Percentiles rank a stretch among this genome's conserved stretches.
Conservation (phyloP, 306 rosid genomes). For the Herpetospermum pedunculosum region DNA sequence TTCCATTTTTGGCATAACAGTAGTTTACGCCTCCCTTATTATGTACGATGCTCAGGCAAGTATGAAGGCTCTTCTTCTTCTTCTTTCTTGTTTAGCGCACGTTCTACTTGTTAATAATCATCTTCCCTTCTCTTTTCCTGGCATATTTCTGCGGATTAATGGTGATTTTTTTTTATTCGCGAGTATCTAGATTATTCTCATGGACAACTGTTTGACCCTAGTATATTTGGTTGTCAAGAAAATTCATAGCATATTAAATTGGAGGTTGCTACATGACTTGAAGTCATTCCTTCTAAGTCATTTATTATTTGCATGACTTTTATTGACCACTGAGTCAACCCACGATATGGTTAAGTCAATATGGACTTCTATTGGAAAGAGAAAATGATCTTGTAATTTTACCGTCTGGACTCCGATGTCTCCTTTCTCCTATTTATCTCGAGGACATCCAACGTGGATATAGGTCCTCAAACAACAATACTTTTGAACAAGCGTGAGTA, state of each 20-base stretch:
- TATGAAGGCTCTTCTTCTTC: background rate
- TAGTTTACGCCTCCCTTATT: constrained; percentile 81
- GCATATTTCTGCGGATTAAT: background rate
- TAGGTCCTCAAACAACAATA: background rate
- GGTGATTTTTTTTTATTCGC: background rate
- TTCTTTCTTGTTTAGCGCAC: background rate
- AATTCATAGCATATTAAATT: too few species aligned
- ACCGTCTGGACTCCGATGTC: background rate
- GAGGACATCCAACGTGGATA: background rate
- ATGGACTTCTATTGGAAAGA: background rate
- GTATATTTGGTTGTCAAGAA: too few species aligned
- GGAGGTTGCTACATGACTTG: too few species aligned
- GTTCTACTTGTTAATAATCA: background rate
- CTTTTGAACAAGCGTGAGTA: background rate
- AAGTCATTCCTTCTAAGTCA: too few species aligned
- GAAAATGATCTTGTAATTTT: background rate
- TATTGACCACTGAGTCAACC: too few species aligned
- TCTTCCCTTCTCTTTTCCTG: background rate
- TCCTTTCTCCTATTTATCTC: background rate
- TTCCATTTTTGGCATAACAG: constrained; percentile 66
- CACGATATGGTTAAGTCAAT: too few species aligned
- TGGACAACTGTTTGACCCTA: too few species aligned
- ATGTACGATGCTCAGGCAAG: constrained; percentile 97
- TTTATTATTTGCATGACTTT: too few species aligned
- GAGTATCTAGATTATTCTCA: too few species aligned